Conservation (phyloP, 2,329 filamentous ascomycete genomes). For the Alternaria sp. region DNA sequence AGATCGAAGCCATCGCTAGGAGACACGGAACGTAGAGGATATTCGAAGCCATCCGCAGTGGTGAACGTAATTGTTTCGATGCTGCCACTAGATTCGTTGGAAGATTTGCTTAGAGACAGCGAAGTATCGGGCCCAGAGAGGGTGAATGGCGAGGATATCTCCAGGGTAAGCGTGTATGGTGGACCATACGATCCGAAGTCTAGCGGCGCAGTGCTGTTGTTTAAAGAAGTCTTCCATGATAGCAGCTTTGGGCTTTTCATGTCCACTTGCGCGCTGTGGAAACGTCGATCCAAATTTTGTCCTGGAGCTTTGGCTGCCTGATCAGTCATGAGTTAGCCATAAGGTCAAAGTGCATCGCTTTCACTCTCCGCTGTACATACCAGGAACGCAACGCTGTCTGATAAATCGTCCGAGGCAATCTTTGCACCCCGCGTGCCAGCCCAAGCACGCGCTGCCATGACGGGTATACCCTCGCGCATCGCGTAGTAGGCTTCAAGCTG, state of each 20-base stretch:
- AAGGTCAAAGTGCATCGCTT: not conserved
- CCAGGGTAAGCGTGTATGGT: slow-evolving; percentile 56
- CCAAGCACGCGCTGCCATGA: slow-evolving; percentile 57
- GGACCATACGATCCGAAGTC: slow-evolving; percentile 56
- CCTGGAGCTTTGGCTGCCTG: slow-evolving; percentile 50
- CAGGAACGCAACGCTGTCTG: slow-evolving; percentile 51
- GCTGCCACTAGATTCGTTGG: slow-evolving; percentile 20
- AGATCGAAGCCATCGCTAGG: slow-evolving; percentile 57
- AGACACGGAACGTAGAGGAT: slow-evolving; percentile 60
- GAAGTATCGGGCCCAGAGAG: slow-evolving; percentile 57
- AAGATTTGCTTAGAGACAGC: slow-evolving; percentile 46
- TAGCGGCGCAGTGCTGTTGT: slow-evolving; percentile 26
- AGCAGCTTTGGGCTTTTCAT: slow-evolving; percentile 31
- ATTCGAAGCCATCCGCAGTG: slow-evolving; percentile 50
- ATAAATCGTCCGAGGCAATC: slow-evolving; percentile 38
- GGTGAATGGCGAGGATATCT: slow-evolving; percentile 54
- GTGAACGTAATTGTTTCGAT: slow-evolving; percentile 54
- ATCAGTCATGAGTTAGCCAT: not conserved
- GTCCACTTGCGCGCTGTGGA: slow-evolving; percentile 22
- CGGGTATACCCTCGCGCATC: slow-evolving; percentile 57
- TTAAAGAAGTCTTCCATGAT: slow-evolving; percentile 40
- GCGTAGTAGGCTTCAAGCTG: slow-evolving; percentile 61
- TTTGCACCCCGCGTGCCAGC: slow-evolving; percentile 49
- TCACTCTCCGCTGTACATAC: slow-evolving; percentile 4
- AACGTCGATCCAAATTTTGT: slow-evolving; percentile 56